These are phyloP conservation scores for Sideroxylon spinosum DNA, from an alignment of 179 eudicot species.

Conservation along the genomic window DNA sequence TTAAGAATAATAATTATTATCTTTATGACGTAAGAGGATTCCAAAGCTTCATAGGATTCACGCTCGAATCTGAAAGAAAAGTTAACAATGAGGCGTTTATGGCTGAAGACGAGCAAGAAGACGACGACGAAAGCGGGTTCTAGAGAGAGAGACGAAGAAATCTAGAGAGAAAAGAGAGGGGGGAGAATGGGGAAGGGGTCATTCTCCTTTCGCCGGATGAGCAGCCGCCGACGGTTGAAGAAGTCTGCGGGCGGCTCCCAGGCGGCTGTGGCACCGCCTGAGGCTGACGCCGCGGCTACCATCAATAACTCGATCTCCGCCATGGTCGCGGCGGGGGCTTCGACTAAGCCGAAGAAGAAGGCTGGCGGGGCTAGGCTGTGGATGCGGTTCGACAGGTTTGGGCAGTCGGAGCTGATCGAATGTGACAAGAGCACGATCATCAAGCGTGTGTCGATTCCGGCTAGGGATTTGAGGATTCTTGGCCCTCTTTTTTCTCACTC, in stretches of 20 bases:
- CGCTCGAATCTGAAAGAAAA: no score
- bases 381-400: slow-evolving; percentile 72
- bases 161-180: neutral
- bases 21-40: no score
- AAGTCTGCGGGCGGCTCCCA: slow-evolving; percentile 16
- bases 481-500: slow-evolving; percentile 89
- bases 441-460: slow-evolving; percentile 64
- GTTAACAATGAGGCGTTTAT: no score
- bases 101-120: no score
- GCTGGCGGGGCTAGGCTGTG: slow-evolving; percentile 64
- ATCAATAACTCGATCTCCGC: slow-evolving; percentile 10
- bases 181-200: slow-evolving; percentile 31
- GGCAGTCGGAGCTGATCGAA: slow-evolving; percentile 69
- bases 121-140: no score
- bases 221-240: slow-evolving; percentile 31
- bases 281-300: neutral
- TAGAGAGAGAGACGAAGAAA: neutral
- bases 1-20: no score
- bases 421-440: slow-evolving; percentile 71
- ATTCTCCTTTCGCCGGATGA: slow-evolving; percentile 39
- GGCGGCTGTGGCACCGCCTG: neutral
- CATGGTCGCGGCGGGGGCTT: slow-evolving; percentile 22
- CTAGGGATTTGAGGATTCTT: slow-evolving; percentile 87
- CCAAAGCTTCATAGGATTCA: no score
- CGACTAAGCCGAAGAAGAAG: slow-evolving; percentile 67